Percentiles rank a stretch among this genome's conserved stretches.
phyloP scores from a whole-genome alignment of 1,284 basidiomycete species.

The Cryptococcus sp. region DNA sequence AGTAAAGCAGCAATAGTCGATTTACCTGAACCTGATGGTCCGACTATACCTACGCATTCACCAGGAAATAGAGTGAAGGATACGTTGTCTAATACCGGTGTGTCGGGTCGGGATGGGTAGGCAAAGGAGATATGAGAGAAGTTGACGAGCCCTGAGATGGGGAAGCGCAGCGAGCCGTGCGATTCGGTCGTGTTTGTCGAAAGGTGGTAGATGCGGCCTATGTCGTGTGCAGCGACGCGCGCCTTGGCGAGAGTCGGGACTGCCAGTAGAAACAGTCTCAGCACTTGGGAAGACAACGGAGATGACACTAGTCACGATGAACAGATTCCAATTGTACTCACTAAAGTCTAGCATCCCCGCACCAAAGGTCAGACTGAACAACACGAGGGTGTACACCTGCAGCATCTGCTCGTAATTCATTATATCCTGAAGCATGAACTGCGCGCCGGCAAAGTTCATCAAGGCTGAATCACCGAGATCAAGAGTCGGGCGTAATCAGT shows the following conservation, averaged over 20 bases:
- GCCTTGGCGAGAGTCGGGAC: constrained; percentile 79
- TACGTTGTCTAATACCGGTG: constrained; percentile 67
- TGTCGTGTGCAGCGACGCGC: constrained; percentile 74
- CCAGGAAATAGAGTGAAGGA: constrained; percentile 67
- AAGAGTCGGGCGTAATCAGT: background rate
- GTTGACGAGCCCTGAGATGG: constrained; percentile 64
- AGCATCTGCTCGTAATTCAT: constrained; percentile 87
- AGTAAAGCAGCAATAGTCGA: constrained; percentile 80
- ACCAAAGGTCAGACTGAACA: constrained; percentile 91
- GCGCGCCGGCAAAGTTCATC: constrained; percentile 84
- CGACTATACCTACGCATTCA: constrained; percentile 85
- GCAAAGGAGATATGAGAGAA: constrained; percentile 75
- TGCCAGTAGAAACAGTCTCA: constrained; percentile 38
- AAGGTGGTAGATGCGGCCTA: constrained; percentile 68
- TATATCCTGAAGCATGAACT: constrained; percentile 75
- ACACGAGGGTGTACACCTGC: constrained; percentile 83
- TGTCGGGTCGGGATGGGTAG: constrained; percentile 78
- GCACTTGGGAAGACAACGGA: too few species aligned
- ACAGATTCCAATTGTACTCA: constrained; percentile 56
- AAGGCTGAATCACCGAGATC: constrained; percentile 59
- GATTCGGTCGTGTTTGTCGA: constrained; percentile 65
- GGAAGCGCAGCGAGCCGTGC: constrained; percentile 65
- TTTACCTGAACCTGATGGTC: constrained; percentile 84
- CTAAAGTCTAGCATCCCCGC: constrained; percentile 85
- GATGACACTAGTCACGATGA: background rate